Base-by-base conservation (phyloP, 306 rosid genomes). In the Fragaria vesca region DNA sequence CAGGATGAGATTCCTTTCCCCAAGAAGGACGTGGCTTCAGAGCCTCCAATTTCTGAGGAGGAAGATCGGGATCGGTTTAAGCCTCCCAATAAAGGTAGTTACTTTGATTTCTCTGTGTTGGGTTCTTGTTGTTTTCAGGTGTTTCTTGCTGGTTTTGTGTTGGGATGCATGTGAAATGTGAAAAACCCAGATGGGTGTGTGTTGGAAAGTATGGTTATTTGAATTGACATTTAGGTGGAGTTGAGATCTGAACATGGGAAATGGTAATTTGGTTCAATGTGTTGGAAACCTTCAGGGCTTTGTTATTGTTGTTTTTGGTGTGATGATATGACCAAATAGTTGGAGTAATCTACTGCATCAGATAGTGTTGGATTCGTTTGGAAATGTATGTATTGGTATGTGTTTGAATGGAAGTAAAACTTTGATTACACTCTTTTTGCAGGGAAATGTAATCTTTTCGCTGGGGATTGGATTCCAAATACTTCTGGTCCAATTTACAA, bases 391-490 rank as follows among this genome's bases (percentile, higher is more conserved):
- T 3, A 30, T 50, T 20, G 34, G 81, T 71, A 54, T 61, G 47
- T 66, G 73, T 62, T 52, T 62, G 6, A 45, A 73, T 48, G 36
- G 79, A 48, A 63, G 62, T 75, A 65, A 11, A 79, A 52, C 16
- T 26, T 78, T 45, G 68, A 52, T 73, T 34, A 36, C 45, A 48
- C 45, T 18, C 34, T 43, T 61, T 21, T 57, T 76, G 85, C 88
- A 95, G 99, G 73, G 48, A 86, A 90, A 48, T 96, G 99, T 72
- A 82, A 96, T 87, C 83, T 88, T 76, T 87, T 91, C 67, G 76
- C 24, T 38, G 99, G 99, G 66, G 96, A 93, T 63, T 96, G 99
- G 99, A 76, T 93, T 10, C 94, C 86, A 24, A 85, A 86, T 17
- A 86, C 93, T 1, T 81, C 84, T 2, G 97, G 97, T 45, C 91